phyloP scores from a whole-genome alignment of 345 rosid species.

The Salix viminalis region DNA sequence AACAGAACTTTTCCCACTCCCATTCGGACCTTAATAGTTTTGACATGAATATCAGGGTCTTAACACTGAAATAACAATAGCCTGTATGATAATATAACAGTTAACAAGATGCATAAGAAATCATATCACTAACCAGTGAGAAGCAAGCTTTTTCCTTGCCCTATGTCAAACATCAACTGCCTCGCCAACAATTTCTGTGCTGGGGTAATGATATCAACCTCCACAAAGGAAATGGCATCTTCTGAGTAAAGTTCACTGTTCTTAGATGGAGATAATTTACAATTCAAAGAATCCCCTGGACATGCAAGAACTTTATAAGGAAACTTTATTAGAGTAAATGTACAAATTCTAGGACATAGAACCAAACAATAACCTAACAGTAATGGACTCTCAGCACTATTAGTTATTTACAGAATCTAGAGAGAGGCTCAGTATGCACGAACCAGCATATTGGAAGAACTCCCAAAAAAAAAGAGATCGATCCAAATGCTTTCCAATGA shows the following conservation, averaged over 20 bases:
- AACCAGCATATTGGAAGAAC: background rate
- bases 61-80: slow-evolving; percentile 13
- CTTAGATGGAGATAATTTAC: slow-evolving; percentile 25
- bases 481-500: background rate
- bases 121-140: slow-evolving; percentile 75
- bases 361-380: background rate
- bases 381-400: background rate
- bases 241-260: slow-evolving; percentile 35
- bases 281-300: slow-evolving; percentile 37
- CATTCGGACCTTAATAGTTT: slow-evolving; percentile 73
- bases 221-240: slow-evolving; percentile 61
- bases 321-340: background rate
- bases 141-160: slow-evolving; percentile 78
- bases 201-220: slow-evolving; percentile 85
- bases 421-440: background rate
- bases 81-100: background rate
- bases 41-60: slow-evolving; percentile 26
- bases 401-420: background rate
- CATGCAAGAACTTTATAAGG: slow-evolving; percentile 16
- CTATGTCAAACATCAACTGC: slow-evolving; percentile 75
- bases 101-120: background rate
- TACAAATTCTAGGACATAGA: background rate
- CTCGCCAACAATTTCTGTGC: slow-evolving; percentile 81
- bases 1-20: slow-evolving; percentile 93
- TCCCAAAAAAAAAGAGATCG: background rate